phyloP scores from a whole-genome alignment of 1,139 yeast species.

The Sugiyamaella japonica region DNA sequence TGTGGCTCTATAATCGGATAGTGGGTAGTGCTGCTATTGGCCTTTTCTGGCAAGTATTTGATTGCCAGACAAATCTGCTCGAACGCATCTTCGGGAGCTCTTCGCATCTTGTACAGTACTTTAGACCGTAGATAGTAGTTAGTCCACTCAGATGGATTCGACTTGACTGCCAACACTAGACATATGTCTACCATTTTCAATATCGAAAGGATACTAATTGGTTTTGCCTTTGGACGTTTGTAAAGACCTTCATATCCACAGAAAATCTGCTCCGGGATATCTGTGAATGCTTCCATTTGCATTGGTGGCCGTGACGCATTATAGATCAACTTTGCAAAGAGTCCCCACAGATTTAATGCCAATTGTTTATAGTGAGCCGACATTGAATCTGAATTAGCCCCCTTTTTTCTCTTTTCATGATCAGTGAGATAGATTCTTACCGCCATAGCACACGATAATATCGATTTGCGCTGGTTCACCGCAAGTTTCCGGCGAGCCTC shows the following conservation, averaged over 20 bases:
- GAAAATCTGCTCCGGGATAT: slow-evolving; percentile 31
- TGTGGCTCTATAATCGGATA: slow-evolving; percentile 70
- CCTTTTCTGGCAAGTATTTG: slow-evolving; percentile 43
- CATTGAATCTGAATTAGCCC: background rate
- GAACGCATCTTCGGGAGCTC: slow-evolving; percentile 31
- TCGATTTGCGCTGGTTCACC: slow-evolving; percentile 63
- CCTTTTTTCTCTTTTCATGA: slow-evolving; percentile 22
- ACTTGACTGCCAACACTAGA: slow-evolving; percentile 35
- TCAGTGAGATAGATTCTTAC: slow-evolving; percentile 49
- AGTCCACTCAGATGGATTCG: slow-evolving; percentile 58
- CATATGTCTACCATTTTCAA: slow-evolving; percentile 25
- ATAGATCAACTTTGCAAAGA: slow-evolving; percentile 61
- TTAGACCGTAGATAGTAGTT: slow-evolving; percentile 61
- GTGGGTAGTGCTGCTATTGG: slow-evolving; percentile 36
- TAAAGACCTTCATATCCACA: slow-evolving; percentile 22
- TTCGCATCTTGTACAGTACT: slow-evolving; percentile 50
- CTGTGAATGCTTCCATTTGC: slow-evolving; percentile 45
- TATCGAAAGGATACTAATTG: slow-evolving; percentile 18
- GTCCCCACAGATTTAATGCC: slow-evolving; percentile 53
- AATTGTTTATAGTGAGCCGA: slow-evolving; percentile 39
- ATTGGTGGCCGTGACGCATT: slow-evolving; percentile 62
- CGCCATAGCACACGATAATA: slow-evolving; percentile 77
- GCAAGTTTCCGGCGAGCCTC: slow-evolving; percentile 68
- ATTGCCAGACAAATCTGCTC: slow-evolving; percentile 32
- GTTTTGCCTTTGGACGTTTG: slow-evolving; percentile 14